Base-by-base conservation (phyloP, 257 asterid species). In the Scutellaria galericulata region DNA sequence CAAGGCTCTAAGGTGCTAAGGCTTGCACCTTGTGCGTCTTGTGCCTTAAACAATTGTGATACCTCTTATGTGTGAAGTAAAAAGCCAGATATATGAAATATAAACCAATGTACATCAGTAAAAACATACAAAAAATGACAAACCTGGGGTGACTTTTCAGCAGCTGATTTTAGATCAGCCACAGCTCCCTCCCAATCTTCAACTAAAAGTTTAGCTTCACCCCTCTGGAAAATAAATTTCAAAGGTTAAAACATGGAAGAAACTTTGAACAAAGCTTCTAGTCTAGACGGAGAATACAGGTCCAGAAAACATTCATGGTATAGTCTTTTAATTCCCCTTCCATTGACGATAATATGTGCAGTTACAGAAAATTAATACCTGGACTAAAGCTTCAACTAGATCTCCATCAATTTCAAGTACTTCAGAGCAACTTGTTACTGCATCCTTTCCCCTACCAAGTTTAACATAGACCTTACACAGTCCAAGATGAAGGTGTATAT, bases 161-260 rank as follows among this genome's bases (percentile, higher is more conserved):
- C 92, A 15, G 97, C 96, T 63, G 85, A 79, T 86, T 89, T 93
- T 71, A 93, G 53, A 76, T 93, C 98, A 41, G 94, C 96, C 42
- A 86, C 94, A 75, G 98, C 97, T 78, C 96, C 96, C 71, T 93
- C 98, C 97, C 97, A 90, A 70, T 93, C 96, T 84, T 93, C 98
- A 60, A 81, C 68, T 74, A 90, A 81, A 80, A 90, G 93, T 83
- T 91, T 93, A 40, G 97, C 96, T 88, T 93, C 97, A 61, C 96
- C 97, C 71, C 98, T 93, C 96, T 90, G 83, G 11, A 77, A 74
- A 48, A 79, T 18, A 18, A 70, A 22, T 5, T 5, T 18, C 50
- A 66, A 64, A 73, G 55, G 27, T 77, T 55, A 41, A 37, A 53
- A 71, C 41, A 51, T n/a, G 45, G 48, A 39, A 40, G 1, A 54